These are phyloP conservation scores for Fraxinus ornus DNA, from an alignment of 305 asterid species.

Conservation along the genomic window DNA sequence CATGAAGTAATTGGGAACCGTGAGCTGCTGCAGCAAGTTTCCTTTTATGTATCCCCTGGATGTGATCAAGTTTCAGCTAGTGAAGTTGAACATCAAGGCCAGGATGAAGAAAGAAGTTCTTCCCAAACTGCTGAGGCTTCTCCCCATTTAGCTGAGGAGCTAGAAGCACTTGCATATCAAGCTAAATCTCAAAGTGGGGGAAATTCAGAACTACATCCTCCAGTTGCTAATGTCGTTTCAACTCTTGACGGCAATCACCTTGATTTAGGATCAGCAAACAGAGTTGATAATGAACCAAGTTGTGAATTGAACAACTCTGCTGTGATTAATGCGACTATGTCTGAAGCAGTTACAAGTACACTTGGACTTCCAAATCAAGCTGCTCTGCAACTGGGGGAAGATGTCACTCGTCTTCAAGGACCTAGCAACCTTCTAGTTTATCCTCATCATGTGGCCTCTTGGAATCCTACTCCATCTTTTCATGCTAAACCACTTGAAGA, in stretches of 20 bases:
- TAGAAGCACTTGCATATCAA: constrained; percentile 19
- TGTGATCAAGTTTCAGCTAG: background rate
- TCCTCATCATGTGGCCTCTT: constrained; percentile 31
- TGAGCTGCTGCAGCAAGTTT: constrained; percentile 21
- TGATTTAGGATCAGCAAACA: constrained; percentile 10
- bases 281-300: constrained; percentile 20
- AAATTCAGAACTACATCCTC: constrained; percentile 19
- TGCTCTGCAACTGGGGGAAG: constrained; percentile 31
- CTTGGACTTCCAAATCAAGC: constrained; percentile 38
- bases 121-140: constrained; percentile 19
- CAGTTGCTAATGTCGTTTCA: constrained; percentile 2
- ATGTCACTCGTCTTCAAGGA: constrained; percentile 29
- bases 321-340: constrained; percentile 28
- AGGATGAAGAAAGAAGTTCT: background rate
- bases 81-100: constrained; percentile 21
- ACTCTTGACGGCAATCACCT: constrained; percentile 8
- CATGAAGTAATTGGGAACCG: constrained; percentile 25
- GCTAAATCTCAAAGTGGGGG: constrained; percentile 17
- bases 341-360: constrained; percentile 28
- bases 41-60: background rate
- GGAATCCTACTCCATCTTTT: constrained; percentile 27
- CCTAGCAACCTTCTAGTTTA: constrained; percentile 26
- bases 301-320: constrained; percentile 21
- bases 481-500: constrained; percentile 43
- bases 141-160: constrained; percentile 21